Base-by-base conservation (phyloP, 1,139 yeast species). In the Diutina mesorugosa region DNA sequence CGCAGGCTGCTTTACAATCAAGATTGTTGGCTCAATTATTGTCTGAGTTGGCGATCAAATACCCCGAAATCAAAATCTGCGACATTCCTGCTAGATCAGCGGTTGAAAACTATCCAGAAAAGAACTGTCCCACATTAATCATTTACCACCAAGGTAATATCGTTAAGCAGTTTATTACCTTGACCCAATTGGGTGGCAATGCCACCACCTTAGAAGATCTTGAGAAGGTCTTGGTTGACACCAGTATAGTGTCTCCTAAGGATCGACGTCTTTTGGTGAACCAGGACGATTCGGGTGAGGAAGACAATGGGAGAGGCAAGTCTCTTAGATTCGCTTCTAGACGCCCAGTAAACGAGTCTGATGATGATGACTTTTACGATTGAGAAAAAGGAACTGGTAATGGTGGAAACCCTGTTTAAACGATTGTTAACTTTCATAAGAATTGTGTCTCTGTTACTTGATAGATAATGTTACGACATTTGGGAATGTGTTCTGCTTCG, bases 21-120 rank as follows among this genome's bases (percentile, higher is more conserved):
- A 77, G 95, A 60, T 71, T 91, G 14, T 72, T 90, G 55, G 72
- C 83, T 0, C 78, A 83, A 0, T 66, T 87, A 35, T 76, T 87
- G 60, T 68, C 67, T 8, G 67, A 71, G 41, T 65, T 82, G 51
- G 88, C 95, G 0, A 60, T 65, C 1, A 84, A 79, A 62, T 87
- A 78, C 63, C 81, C 83, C n/a, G 97, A 93, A 64, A 71, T 93
- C 64, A 93, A 93, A 70, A 86, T 93, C 66, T 93, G 91, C 52
- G 97, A 93, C 62, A 93, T 93, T 56, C 87, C 89, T 14, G 97
- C 89, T 26, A 78, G 82, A 60, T 83, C 97, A 68, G 95, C 97
- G 58, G 87, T 91, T 61, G 98, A 91, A 65, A 84, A 85, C 66
- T 93, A 91, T 67, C 97, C 98, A 0, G 91, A 89, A 38, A 69